These are phyloP conservation scores for Nemophila menziesii DNA, from an alignment of 257 asterid species.

Conservation along the genomic window DNA sequence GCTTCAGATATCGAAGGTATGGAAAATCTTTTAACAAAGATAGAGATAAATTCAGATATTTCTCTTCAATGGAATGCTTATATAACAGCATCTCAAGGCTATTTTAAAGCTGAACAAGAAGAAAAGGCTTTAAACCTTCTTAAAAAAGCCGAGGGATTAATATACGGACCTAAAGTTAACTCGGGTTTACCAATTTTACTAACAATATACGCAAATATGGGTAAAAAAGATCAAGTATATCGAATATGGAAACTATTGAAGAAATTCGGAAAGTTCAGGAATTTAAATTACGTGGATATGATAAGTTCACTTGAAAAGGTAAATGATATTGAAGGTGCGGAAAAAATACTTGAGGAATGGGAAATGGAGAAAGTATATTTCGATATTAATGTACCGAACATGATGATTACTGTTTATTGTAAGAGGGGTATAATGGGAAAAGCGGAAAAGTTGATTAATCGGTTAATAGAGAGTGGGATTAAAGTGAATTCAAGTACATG, in stretches of 20 bases:
- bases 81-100: constrained; percentile 11
- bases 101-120: constrained; percentile 6
- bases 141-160: constrained; percentile 11
- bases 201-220: constrained; percentile 15
- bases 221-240: constrained; percentile 5
- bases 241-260: constrained; percentile 11
- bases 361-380: not conserved
- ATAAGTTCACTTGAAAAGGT: constrained; percentile 7
- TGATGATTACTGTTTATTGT: constrained; percentile 6
- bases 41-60: constrained; percentile 2
- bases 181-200: no score
- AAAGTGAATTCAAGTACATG: constrained; percentile 10
- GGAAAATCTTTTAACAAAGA: constrained; percentile 9
- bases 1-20: constrained; percentile 6
- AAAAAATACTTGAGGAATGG: constrained; percentile 13
- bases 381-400: constrained; percentile 10
- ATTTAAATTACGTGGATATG: constrained; percentile 6
- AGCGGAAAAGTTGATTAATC: constrained; percentile 9
- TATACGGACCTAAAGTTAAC: no score
- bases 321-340: constrained; percentile 12
- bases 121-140: constrained; percentile 10
- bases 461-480: constrained; percentile 4
- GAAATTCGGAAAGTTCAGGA: not conserved
- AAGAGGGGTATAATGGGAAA: constrained; percentile 7
- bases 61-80: constrained; percentile 7